A percentile compares a stretch with the other conserved stretches of the same genome.
Conservation (phyloP, 257 asterid genomes). For the Penstemon davidsonii region DNA sequence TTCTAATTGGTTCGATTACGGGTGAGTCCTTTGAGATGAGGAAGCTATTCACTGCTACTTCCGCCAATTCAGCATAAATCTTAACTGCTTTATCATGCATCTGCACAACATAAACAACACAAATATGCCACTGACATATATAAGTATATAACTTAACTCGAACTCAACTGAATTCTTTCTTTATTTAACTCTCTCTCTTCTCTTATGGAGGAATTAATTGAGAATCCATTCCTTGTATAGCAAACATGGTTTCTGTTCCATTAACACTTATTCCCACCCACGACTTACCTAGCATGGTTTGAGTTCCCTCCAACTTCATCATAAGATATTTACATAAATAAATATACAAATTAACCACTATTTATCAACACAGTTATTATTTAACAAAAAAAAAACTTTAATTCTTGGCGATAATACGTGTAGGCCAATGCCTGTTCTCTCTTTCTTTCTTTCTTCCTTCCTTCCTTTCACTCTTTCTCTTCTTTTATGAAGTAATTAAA, state of each 20-base stretch:
- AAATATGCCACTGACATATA: neutral
- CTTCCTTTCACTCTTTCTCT: too few relatives aligned
- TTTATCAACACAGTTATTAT: neutral
- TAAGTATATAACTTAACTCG: too few relatives aligned
- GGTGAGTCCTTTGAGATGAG: conserved; percentile 94
- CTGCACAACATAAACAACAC: conserved; percentile 44
- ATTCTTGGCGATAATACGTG: conserved; percentile 84
- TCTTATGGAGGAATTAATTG: neutral
- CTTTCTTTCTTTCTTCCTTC: neutral
- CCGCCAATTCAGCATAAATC: conserved; percentile 93
- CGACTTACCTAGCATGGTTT: too few relatives aligned
- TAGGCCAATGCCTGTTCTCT: conserved; percentile 64
- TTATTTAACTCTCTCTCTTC: neutral
- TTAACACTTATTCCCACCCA: too few relatives aligned
- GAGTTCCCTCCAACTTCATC: too few relatives aligned
- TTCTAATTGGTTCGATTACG: conserved; percentile 88
- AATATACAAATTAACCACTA: too few relatives aligned
- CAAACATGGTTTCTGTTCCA: too few relatives aligned
- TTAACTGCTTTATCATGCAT: conserved; percentile 92
- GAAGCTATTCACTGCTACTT: conserved; percentile 89
- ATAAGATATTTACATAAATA: neutral
- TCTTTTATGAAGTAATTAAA: neutral
- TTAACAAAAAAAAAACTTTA: conserved; percentile 24
- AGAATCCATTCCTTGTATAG: too few relatives aligned
- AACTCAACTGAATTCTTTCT: neutral